Base-by-base conservation (phyloP, 148 eudicot species). In the Camellia granthamiana region DNA sequence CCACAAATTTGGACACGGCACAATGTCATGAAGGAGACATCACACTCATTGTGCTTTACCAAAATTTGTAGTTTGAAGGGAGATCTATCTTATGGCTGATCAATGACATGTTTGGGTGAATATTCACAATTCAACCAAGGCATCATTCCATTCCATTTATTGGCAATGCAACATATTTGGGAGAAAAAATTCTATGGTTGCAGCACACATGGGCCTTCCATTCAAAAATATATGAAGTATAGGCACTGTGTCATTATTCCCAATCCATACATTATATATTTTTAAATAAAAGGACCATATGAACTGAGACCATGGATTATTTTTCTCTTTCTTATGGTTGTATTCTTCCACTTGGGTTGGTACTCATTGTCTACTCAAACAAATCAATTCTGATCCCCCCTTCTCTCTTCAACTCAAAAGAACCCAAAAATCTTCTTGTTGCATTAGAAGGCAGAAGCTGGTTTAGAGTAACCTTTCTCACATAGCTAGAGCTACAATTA, bases 251-350 rank as follows among this genome's bases (percentile, higher is more conserved):
- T 4, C 1, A 5, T 49, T 10, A 12, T 71, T 23, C 13, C 38
- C 41, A n/a, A 19, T 23, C 8, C 1, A 10, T 30, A 11, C 59
- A 49, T 72, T 18, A 51, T 19, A 51, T 72, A 19, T 72, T 72
- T 72, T 72, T 11, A 21, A 72, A 72, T 49, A 59, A 23, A 49
- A 51, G 59, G 7, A 72, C 75, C 75, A 72, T 10, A 10, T 51
- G 75, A 51, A 72, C 14, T 21, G 23, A 51, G 42, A 49, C 59
- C 59, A 49, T 19, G 10, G 56, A 18, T 47, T 47, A 44, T 46
- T 49, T 69, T 71, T 71, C 38, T 11, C 58, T 71, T 71, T 71
- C 56, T 71, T 19, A 47, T 9, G 38, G 9, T 46, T 47, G 30
- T 49, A 56, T 18, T 7, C 52, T 47, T 49, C 74, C n/a, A 11